Percentiles rank a stretch among this genome's conserved stretches.
Evolutionary conservation across 164 flowering plant genomes (phyloP).

Genomic region (Platanus orientalis): DNA sequence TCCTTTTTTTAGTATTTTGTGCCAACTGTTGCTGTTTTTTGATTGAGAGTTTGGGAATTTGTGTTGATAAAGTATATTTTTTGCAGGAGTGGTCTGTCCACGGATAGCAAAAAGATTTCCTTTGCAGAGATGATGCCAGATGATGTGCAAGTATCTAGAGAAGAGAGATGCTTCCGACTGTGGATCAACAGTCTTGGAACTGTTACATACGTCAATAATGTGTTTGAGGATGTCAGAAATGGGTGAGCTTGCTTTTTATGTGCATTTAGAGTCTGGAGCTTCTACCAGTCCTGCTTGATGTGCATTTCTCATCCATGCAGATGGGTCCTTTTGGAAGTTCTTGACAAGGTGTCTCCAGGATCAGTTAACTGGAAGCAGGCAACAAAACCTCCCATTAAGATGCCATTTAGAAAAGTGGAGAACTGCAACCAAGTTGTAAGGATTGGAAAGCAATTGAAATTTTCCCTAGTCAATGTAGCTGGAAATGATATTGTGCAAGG

Average conservation of each 20-base stretch:
- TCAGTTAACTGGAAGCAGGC: slow-evolving; percentile 92
- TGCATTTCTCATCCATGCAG: slow-evolving; percentile 36
- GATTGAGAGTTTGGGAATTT: not conserved
- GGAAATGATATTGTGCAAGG: slow-evolving; percentile 94
- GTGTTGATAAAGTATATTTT: not conserved
- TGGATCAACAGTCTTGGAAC: slow-evolving; percentile 94
- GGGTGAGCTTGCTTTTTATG: slow-evolving; percentile 49
- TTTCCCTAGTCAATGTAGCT: slow-evolving; percentile 81
- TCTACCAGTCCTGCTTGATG: not conserved
- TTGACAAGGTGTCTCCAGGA: slow-evolving; percentile 84
- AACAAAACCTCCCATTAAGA: slow-evolving; percentile 89
- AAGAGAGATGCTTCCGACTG: slow-evolving; percentile 81
- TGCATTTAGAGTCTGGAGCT: not conserved
- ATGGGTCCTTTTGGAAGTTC: slow-evolving; percentile 85
- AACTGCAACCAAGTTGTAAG: slow-evolving; percentile 85
- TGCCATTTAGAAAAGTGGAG: slow-evolving; percentile 96
- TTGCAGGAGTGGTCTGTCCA: slow-evolving; percentile 78
- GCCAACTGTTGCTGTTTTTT: not conserved
- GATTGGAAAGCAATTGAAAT: slow-evolving; percentile 74
- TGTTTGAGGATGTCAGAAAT: slow-evolving; percentile 92
- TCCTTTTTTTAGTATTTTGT: not conserved
- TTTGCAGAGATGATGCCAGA: slow-evolving; percentile 95
- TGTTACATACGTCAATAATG: slow-evolving; percentile 63
- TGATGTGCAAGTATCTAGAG: slow-evolving; percentile 77
- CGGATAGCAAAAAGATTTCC: slow-evolving; percentile 58